Base-by-base conservation (phyloP, 2,329 filamentous ascomycete species). In the Cordyceps javanica region DNA sequence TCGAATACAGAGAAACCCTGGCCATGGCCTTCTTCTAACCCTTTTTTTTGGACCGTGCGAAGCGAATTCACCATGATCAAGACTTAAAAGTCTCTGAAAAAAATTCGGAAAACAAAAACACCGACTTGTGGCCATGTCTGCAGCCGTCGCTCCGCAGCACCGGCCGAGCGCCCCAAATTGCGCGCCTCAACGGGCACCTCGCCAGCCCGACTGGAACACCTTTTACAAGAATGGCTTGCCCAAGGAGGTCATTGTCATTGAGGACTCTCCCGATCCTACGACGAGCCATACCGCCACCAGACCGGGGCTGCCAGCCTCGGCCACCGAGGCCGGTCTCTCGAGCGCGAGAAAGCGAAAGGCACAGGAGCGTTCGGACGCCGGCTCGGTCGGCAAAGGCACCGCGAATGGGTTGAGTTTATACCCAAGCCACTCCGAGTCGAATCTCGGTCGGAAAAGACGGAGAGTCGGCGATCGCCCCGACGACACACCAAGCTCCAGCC, bases 141-240 rank as follows among this genome's bases (percentile, higher is more conserved):
- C 55, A 44, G 55, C 55, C 28, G 55, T 57, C 46, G 55, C 55
- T 51, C 46, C 45, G 23, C 55, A 51, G 38, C 55, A 57, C 46
- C 36, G 46, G 46, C 46, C 55, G 26, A 34, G 55, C 21, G 55
- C 55, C 30, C 11, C 46, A 34, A 36, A 57, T 38, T 50, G 54
- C 54, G 54, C 54, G 23, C 28, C 55, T 36, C 46, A 11, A 51
- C 39, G 46, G 39, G 16, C 28, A 28, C 36, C 46, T 57, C 79
- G 78, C 70, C 75, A 82, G 60, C 85, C 87, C 42, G 83, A 91
- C 72, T 91, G 88, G 88, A 77, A 81, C 57, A 81, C 82, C 60
- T 91, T 90, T 65, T 91, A 89, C 70, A 87, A 87, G 69, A 90
- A 90, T 70, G 88, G 88, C 9, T 72, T 89, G 28, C 88, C 88